Base-by-base conservation (phyloP, 805 yeast species). In the Maudiozyma pseudohumilis region DNA sequence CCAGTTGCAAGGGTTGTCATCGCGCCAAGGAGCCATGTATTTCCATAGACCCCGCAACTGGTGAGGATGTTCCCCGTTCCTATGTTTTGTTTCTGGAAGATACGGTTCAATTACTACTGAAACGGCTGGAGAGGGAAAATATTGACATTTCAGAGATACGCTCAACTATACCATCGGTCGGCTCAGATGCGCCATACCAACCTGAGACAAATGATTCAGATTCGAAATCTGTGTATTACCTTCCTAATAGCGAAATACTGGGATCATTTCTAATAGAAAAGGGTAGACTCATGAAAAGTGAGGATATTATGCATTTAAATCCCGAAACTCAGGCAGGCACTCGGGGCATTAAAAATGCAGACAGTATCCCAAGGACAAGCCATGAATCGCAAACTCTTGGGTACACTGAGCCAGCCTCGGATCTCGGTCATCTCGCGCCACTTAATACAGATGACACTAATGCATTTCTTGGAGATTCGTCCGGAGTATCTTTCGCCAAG, bases 1-100 rank as follows among this genome's bases (percentile, higher is more conserved):
- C 83, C 1, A 59, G 69, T 12, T 79, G 84, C 49, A 59, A 64
- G 20, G 67, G 68, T 44, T 78, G 85, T 56, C 58, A 61, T 13
- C 70, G 66, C 39, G 80, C 82, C 9, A 72, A 75, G 5, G 80
- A 65, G 2, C 83, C 81, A 6, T 87, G 96, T 60, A 76, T 85
- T 4, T 85, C 94, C 0, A 59, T 83, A 3, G 96, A 88, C 54
- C 87, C 94, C 0, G 85, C 87, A 6, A 84, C 95, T 0, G 94
- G 95, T 0, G 65, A 94, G 38, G 86, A 81, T 46, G 75, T 86
- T 1, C 94, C 96, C 0, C 63, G 96, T 27, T 80, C 86, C 2
- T 81, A 82, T 51, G 74, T 85, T 3, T 69, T 75, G 16, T 80
- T 77, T 47, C 61, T 86, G 40, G 96, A 86, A 53, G 77, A 75